phyloP scores from a whole-genome alignment of 257 asterid species.

The Rehmannia glutinosa region DNA sequence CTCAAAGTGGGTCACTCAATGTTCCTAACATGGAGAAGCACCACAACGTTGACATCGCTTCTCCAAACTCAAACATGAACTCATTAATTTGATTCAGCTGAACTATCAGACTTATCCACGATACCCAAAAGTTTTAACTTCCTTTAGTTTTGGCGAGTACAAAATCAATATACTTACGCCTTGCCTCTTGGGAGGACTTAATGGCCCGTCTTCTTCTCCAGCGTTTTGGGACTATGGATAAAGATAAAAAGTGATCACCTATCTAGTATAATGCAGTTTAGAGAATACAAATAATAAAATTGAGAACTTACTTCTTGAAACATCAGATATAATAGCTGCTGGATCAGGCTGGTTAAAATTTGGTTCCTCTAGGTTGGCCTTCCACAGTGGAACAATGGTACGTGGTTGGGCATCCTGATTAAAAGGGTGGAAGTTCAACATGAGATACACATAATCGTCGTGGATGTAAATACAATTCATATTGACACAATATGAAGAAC shows the following conservation, averaged over 20 bases:
- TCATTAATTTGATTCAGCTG: slow-evolving; percentile 5
- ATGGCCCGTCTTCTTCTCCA: slow-evolving; percentile 76
- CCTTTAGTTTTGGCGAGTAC: slow-evolving; percentile 12
- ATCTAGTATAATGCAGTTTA: slow-evolving; percentile 15
- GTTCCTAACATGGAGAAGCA: slow-evolving; percentile 6
- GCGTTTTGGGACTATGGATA: slow-evolving; percentile 70
- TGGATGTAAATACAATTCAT: background rate
- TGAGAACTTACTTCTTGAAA: slow-evolving; percentile 60
- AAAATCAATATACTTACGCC: slow-evolving; percentile 66
- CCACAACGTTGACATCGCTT: slow-evolving; percentile 8
- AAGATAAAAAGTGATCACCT: slow-evolving; percentile 41
- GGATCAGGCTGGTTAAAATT: slow-evolving; percentile 73
- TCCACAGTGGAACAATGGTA: slow-evolving; percentile 77
- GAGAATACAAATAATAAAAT: slow-evolving; percentile 3
- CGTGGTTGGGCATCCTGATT: slow-evolving; percentile 91
- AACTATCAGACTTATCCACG: background rate
- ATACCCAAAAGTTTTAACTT: background rate
- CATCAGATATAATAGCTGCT: slow-evolving; percentile 53
- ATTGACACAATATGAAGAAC: too few species aligned
- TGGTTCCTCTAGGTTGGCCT: slow-evolving; percentile 88
- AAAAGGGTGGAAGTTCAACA: background rate
- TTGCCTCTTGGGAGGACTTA: slow-evolving; percentile 62
- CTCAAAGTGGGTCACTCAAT: background rate
- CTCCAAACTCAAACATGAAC: background rate
- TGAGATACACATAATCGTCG: background rate